A percentile compares a stretch with the other conserved stretches of the same genome.
Evolutionary conservation across 176 grass and related monocot genomes (phyloP).

Genomic region (Puya raimondii): DNA sequence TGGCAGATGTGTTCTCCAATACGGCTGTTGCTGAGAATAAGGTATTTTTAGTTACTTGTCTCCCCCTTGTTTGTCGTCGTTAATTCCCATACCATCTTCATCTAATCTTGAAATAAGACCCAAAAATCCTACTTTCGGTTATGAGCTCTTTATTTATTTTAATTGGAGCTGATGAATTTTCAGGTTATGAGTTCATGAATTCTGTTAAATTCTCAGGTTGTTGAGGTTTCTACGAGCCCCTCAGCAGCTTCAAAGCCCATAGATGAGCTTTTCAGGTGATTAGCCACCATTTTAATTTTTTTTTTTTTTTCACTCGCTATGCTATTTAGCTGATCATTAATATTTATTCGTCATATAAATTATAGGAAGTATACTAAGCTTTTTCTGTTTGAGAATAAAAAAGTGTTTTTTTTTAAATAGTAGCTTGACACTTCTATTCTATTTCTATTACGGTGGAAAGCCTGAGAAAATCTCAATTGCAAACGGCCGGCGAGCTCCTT

Average conservation of each 20-base stretch:
- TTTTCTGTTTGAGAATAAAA: too few species aligned
- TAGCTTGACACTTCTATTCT: too few species aligned
- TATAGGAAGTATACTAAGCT: too few species aligned
- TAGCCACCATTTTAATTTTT: neutral
- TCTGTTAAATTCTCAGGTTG: conserved; percentile 45
- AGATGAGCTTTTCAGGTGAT: conserved; percentile 54
- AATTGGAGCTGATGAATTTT: neutral
- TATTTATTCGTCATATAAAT: too few species aligned
- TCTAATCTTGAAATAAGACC: too few species aligned
- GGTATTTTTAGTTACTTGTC: conserved; percentile 18
- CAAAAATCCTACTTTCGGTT: too few species aligned
- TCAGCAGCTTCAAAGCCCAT: conserved; percentile 49
- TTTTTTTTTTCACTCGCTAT: neutral
- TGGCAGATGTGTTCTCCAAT: conserved; percentile 85
- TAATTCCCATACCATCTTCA: too few species aligned
- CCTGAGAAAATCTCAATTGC: too few species aligned
- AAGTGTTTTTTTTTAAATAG: too few species aligned
- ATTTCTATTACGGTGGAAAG: too few species aligned
- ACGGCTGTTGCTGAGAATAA: conserved; percentile 74
- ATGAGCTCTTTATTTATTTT: neutral
- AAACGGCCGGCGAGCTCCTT: too few species aligned
- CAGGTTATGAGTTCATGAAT: neutral
- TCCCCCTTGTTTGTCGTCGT: too few species aligned
- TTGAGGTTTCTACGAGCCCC: conserved; percentile 70
- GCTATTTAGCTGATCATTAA: neutral